phyloP scores from a whole-genome alignment of 139 green algal genomes.

The Chlorella sp. region DNA sequence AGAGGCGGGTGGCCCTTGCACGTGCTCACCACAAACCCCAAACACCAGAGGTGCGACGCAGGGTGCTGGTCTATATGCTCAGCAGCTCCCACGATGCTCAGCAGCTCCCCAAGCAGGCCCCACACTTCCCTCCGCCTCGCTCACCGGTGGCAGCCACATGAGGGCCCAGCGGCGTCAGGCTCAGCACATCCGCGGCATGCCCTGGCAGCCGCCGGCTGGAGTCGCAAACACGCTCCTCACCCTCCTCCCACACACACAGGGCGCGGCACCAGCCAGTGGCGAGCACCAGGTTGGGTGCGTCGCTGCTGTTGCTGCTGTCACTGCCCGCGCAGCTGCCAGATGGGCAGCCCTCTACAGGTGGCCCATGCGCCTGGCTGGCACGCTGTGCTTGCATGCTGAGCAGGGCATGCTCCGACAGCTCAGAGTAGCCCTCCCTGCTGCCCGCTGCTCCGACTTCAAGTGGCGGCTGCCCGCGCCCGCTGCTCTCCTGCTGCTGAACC shows the following conservation, averaged over 20 bases:
- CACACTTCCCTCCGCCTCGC: constrained; percentile 18
- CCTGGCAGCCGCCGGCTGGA: constrained; percentile 66
- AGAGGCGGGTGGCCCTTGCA: too few species aligned
- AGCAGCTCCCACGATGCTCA: too few species aligned
- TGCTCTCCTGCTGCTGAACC: background rate
- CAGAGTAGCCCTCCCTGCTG: background rate
- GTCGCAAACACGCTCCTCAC: constrained; percentile 54
- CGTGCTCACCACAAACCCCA: too few species aligned
- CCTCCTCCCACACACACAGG: constrained; percentile 82
- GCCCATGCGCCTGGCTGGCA: too few species aligned
- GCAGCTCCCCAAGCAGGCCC: too few species aligned
- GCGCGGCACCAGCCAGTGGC: constrained; percentile 83
- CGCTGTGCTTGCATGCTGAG: background rate
- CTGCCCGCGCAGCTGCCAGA: background rate
- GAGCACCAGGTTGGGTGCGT: constrained; percentile 17
- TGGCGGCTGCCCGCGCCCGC: background rate
- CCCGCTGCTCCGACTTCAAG: background rate
- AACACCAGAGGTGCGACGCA: too few species aligned
- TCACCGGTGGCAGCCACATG: constrained; percentile 73
- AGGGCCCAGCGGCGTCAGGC: constrained; percentile 10
- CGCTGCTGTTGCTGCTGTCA: background rate
- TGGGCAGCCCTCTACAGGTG: background rate
- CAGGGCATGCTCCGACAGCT: background rate
- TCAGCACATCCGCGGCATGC: constrained; percentile 50
- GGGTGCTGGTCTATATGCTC: too few species aligned